Percentiles rank a stretch among this genome's conserved stretches.
Evolutionary conservation across 1,284 basidiomycete species (phyloP).

Genomic region (Fomitopsis palustris): DNA sequence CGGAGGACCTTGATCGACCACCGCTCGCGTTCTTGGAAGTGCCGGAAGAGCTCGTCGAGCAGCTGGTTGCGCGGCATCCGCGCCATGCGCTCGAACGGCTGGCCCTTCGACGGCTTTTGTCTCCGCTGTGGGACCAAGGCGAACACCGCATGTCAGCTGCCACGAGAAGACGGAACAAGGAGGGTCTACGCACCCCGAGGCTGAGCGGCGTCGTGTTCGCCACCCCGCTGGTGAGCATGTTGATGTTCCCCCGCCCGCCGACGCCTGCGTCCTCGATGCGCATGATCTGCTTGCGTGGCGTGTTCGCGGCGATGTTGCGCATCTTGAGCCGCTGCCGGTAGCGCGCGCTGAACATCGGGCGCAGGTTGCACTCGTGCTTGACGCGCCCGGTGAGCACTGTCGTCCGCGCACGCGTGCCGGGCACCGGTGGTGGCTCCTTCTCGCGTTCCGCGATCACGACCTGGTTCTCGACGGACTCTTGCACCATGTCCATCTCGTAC

Average conservation of each 20-base stretch:
- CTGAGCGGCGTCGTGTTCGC: slow-evolving; percentile 42
- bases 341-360: slow-evolving; percentile 57
- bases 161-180: not conserved
- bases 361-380: slow-evolving; percentile 70
- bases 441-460: slow-evolving; percentile 74
- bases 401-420: slow-evolving; percentile 54
- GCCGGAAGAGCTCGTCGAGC: slow-evolving; percentile 78
- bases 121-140: slow-evolving; percentile 48
- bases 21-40: slow-evolving; percentile 77
- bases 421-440: slow-evolving; percentile 46
- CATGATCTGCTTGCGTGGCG: slow-evolving; percentile 54
- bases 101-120: slow-evolving; percentile 60
- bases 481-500: slow-evolving; percentile 77
- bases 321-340: slow-evolving; percentile 67
- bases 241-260: slow-evolving; percentile 65
- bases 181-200: slow-evolving; percentile 49
- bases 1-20: slow-evolving; percentile 84
- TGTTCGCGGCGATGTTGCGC: slow-evolving; percentile 57
- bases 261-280: slow-evolving; percentile 54
- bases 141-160: not conserved
- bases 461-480: slow-evolving; percentile 73
- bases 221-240: slow-evolving; percentile 46
- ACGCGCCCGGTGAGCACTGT: slow-evolving; percentile 73
- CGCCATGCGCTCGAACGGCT: slow-evolving; percentile 79
- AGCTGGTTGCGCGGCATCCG: slow-evolving; percentile 89